A percentile compares a stretch with the other conserved stretches of the same genome.
These are phyloP conservation scores for Caryopteris hybrid DNA, from an alignment of 305 asterid genomes.

Conservation along the genomic window DNA sequence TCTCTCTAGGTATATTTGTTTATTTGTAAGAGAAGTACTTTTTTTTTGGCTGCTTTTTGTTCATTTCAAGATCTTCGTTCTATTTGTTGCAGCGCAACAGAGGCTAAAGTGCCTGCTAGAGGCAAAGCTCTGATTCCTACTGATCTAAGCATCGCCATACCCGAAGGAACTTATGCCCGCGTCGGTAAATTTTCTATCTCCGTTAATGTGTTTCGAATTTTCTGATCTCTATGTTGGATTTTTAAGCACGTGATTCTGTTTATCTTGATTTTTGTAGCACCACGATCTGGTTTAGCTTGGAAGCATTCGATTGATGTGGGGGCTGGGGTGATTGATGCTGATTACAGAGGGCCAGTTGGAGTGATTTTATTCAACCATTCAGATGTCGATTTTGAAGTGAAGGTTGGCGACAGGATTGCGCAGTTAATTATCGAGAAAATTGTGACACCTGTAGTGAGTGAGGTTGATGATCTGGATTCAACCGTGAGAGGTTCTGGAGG, in stretches of 20 bases:
- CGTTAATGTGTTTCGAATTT: too few species aligned
- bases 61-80: neutral
- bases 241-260: too few species aligned
- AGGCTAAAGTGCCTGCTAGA: slow-evolving; percentile 10
- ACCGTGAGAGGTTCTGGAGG: slow-evolving; percentile 10
- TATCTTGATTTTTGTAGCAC: neutral
- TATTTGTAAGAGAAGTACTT: too few species aligned
- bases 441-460: slow-evolving; percentile 14
- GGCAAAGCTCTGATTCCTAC: slow-evolving; percentile 14
- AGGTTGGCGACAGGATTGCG: slow-evolving; percentile 11
- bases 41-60: too few species aligned
- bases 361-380: slow-evolving; percentile 18
- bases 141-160: slow-evolving; percentile 16
- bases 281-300: slow-evolving; percentile 17
- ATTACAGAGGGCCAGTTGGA: slow-evolving; percentile 13
- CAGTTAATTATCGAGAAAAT: slow-evolving; percentile 16
- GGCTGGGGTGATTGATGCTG: slow-evolving; percentile 21
- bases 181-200: neutral
- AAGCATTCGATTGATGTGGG: slow-evolving; percentile 23
- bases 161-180: slow-evolving; percentile 18
- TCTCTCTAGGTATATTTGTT: slow-evolving; percentile 21
- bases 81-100: neutral
- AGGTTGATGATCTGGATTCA: slow-evolving; percentile 17
- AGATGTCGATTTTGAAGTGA: slow-evolving; percentile 11
- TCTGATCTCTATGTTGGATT: too few species aligned